Evolutionary conservation across 2,329 filamentous ascomycete genomes (phyloP).

Genomic region (Knoxdaviesia capensis): DNA sequence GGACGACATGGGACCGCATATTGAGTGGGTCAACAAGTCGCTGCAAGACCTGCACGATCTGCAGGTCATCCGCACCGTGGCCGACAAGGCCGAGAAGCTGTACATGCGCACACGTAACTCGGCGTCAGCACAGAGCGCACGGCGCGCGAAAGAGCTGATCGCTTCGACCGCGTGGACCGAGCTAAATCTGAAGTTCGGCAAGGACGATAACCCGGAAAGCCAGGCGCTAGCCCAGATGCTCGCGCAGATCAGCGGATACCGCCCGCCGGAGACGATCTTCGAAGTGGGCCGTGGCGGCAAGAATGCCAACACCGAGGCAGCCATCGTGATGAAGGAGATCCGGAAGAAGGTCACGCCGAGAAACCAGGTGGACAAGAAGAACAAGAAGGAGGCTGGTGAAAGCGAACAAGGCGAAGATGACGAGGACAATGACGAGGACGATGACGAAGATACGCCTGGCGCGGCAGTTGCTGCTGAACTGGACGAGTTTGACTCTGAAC

Average conservation of each 20-base stretch:
- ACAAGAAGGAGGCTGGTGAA: slow-evolving; percentile 17
- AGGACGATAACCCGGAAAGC: slow-evolving; percentile 43
- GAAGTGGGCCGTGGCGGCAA: slow-evolving; percentile 66
- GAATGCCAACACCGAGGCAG: slow-evolving; percentile 38
- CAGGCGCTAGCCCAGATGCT: slow-evolving; percentile 69
- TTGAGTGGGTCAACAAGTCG: slow-evolving; percentile 69
- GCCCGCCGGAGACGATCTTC: slow-evolving; percentile 88
- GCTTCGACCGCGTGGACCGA: slow-evolving; percentile 49
- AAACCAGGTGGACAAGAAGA: slow-evolving; percentile 19
- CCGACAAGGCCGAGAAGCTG: slow-evolving; percentile 75
- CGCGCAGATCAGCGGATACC: slow-evolving; percentile 69
- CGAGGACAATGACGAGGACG: slow-evolving; percentile 10
- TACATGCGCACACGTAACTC: slow-evolving; percentile 81
- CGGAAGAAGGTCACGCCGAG: slow-evolving; percentile 47
- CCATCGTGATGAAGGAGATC: slow-evolving; percentile 55
- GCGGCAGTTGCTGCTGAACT: slow-evolving; percentile 14
- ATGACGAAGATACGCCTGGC: slow-evolving; percentile 15
- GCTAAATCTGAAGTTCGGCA: slow-evolving; percentile 63
- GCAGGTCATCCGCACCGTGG: slow-evolving; percentile 46
- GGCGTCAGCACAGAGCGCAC: slow-evolving; percentile 77
- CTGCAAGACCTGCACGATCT: slow-evolving; percentile 61
- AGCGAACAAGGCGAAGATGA: slow-evolving; percentile 12
- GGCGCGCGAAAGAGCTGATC: slow-evolving; percentile 62
- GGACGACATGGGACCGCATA: slow-evolving; percentile 51
- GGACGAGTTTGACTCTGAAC: slow-evolving; percentile 3